These are phyloP conservation scores for Scleroderma bovista DNA, from an alignment of 768 basidiomycete species.

Conservation along the genomic window DNA sequence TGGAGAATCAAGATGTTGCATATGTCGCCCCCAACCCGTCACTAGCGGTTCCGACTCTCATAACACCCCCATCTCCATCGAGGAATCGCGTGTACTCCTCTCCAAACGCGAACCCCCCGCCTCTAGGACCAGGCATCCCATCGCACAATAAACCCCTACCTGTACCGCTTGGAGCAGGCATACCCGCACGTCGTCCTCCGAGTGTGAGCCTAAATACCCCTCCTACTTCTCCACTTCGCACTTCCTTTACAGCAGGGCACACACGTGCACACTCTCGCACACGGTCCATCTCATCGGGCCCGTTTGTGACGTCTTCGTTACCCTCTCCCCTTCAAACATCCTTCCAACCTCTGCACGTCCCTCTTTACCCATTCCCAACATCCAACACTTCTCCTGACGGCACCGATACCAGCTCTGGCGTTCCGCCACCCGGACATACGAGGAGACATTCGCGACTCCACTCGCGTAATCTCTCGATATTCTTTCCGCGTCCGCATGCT, in stretches of 20 bases:
- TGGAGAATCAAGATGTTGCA: conserved; percentile 5
- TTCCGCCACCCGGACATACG: conserved; percentile 22
- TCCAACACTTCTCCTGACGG: conserved; percentile 13
- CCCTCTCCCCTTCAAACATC: conserved; percentile 26
- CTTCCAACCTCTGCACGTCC: conserved; percentile 20
- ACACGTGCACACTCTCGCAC: conserved; percentile 20
- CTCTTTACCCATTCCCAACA: conserved; percentile 19
- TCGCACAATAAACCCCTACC: conserved; percentile 15
- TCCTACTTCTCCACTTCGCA: conserved; percentile 28
- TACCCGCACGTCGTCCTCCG: conserved; percentile 22
- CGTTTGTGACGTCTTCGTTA: conserved; percentile 16
- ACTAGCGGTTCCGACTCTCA: conserved; percentile 3
- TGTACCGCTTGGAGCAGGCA: conserved; percentile 22
- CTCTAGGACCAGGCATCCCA: conserved; percentile 17
- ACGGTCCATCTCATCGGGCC: conserved; percentile 30
- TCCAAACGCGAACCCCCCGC: conserved; percentile 9
- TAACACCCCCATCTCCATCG: conserved; percentile 14
- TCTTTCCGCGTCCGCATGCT: conserved; percentile 70
- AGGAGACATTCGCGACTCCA: conserved; percentile 68
- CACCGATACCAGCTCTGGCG: conserved; percentile 7
- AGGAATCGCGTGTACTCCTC: conserved; percentile 25
- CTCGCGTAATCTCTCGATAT: conserved; percentile 87
- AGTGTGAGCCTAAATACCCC: conserved; percentile 19
- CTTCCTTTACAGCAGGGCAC: conserved; percentile 16
- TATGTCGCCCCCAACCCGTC: conserved; percentile 1